phyloP scores from a whole-genome alignment of 768 basidiomycete genomes.

The Dendrothele bispora region DNA sequence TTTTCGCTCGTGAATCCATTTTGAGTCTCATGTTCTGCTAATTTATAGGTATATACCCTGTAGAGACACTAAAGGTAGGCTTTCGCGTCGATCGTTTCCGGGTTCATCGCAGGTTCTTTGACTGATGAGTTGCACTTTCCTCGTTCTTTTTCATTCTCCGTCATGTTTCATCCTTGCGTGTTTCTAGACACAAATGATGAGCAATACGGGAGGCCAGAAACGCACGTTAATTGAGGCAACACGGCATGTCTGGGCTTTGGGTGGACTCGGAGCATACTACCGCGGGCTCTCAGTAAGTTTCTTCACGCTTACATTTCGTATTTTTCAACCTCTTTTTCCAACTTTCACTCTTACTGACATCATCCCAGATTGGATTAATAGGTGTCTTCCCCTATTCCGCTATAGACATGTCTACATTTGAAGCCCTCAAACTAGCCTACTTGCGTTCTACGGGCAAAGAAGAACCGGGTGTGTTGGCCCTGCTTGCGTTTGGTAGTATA shows the following conservation, averaged over 20 bases:
- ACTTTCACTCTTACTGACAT: neutral
- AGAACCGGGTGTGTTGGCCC: conserved; percentile 85
- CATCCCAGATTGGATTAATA: conserved; percentile 79
- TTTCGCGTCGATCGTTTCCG: no score
- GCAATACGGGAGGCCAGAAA: conserved; percentile 62
- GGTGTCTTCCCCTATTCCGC: conserved; percentile 98
- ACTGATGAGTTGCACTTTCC: neutral
- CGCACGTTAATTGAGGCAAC: conserved; percentile 63
- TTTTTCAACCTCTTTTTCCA: conserved; percentile 15
- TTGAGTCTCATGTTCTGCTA: conserved; percentile 18
- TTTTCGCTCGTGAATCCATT: conserved; percentile 3
- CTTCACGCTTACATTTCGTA: conserved; percentile 5
- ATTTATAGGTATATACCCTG: conserved; percentile 84
- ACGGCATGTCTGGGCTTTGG: conserved; percentile 73
- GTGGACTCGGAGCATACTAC: conserved; percentile 84
- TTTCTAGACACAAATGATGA: conserved; percentile 92
- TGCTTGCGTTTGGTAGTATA: conserved; percentile 88
- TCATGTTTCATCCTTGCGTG: conserved; percentile 1
- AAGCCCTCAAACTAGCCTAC: conserved; percentile 92
- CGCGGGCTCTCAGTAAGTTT: conserved; percentile 80
- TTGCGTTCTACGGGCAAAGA: conserved; percentile 82
- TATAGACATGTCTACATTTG: conserved; percentile 97
- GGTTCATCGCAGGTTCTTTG: no score
- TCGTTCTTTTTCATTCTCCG: neutral
- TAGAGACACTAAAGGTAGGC: conserved; percentile 89